These are phyloP conservation scores for Pythium brassicae DNA, from an alignment of 352 stramenopile genomes.

Conservation along the genomic window DNA sequence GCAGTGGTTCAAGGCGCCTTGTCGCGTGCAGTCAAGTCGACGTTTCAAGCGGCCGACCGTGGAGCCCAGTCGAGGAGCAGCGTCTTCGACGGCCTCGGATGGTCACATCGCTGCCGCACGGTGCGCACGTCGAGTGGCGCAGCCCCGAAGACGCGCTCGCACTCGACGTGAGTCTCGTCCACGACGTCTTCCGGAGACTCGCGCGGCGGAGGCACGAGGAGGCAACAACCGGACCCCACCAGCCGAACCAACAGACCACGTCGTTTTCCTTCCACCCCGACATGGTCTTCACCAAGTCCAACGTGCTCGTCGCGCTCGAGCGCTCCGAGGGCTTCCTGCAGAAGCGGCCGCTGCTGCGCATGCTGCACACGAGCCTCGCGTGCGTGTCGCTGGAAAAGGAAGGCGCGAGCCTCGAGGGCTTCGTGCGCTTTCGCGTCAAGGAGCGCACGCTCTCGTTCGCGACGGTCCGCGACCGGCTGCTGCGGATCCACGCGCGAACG, in stretches of 20 bases:
- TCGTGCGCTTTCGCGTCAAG: conserved; percentile 44
- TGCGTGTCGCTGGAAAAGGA: conserved; percentile 60
- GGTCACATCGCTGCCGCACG: conserved; percentile 18
- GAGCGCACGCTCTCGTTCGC: conserved; percentile 40
- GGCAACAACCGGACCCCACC: conserved; percentile 9
- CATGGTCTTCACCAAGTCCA: conserved; percentile 48
- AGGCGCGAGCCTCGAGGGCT: conserved; percentile 33
- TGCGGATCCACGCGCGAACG: conserved; percentile 31
- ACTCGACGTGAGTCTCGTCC: conserved; percentile 49
- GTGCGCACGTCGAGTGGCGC: conserved; percentile 50
- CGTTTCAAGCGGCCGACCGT: background rate
- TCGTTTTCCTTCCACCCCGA: conserved; percentile 21
- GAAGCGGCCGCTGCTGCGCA: conserved; percentile 53
- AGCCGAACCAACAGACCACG: conserved; percentile 5
- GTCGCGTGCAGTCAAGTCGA: background rate
- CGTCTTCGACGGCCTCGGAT: too few species aligned
- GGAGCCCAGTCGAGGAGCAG: too few species aligned
- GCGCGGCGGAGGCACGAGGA: conserved; percentile 11
- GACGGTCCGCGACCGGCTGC: conserved; percentile 13
- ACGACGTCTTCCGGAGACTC: conserved; percentile 44
- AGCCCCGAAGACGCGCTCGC: conserved; percentile 31
- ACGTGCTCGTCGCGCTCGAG: conserved; percentile 48
- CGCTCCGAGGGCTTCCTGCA: conserved; percentile 30
- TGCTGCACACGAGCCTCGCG: conserved; percentile 46
- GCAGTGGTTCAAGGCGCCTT: background rate